These are phyloP conservation scores for Fragaria nilgerrensis DNA, from an alignment of 306 rosid species.

Conservation along the genomic window DNA sequence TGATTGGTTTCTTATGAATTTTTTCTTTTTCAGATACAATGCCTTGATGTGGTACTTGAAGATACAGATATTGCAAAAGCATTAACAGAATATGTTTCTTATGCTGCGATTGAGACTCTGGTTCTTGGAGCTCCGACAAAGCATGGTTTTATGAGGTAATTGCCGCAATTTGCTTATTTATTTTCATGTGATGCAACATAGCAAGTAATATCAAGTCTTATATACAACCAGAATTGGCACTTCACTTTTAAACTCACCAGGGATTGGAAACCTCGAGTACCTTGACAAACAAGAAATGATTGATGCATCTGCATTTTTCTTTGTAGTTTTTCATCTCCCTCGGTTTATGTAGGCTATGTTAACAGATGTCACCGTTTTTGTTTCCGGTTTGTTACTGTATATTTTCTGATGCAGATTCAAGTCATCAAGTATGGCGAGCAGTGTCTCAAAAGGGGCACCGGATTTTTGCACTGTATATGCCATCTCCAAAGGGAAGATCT, in stretches of 20 bases:
- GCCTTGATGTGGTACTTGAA: conserved; percentile 83
- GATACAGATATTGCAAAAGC: conserved; percentile 73
- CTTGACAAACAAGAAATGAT: not conserved
- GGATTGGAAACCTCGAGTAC: not conserved
- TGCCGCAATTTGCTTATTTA: not conserved
- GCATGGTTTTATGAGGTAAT: conserved; percentile 85
- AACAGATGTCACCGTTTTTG: not conserved
- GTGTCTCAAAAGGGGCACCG: conserved; percentile 64
- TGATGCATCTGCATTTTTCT: not conserved
- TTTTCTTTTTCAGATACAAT: conserved; percentile 50
- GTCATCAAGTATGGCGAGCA: conserved; percentile 53
- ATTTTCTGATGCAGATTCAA: conserved; percentile 54
- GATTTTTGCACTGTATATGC: conserved; percentile 83
- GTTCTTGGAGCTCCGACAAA: conserved; percentile 70
- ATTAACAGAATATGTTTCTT: conserved; percentile 66
- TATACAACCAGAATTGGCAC: not conserved
- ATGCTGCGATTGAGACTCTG: conserved; percentile 76
- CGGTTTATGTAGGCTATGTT: not conserved
- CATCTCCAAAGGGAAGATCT: conserved; percentile 72
- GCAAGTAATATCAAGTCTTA: not conserved
- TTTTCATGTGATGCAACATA: not conserved
- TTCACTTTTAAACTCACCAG: not conserved
- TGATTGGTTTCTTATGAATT: not conserved
- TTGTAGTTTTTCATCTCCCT: not conserved
- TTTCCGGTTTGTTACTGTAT: not conserved